Conservation (phyloP, 495 filamentous ascomycete species). For the Chaetomidium leptoderma region DNA sequence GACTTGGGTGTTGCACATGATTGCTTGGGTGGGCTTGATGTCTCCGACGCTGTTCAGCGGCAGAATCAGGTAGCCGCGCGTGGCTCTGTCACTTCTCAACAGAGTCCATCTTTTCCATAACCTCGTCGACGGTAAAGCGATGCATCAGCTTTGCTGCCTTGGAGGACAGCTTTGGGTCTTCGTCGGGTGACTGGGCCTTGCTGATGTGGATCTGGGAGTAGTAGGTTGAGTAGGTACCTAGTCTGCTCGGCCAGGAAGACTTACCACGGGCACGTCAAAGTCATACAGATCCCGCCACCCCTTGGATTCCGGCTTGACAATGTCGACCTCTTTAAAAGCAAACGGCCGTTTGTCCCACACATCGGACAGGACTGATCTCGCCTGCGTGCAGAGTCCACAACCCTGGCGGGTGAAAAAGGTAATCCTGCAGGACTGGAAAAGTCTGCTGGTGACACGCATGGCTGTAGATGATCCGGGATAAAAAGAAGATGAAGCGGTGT, state of each 20-base stretch:
- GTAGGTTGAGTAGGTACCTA: background rate
- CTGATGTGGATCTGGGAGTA: conserved; percentile 60
- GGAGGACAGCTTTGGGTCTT: conserved; percentile 49
- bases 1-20: no score
- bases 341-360: conserved; percentile 67
- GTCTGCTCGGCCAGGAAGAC: conserved; percentile 15
- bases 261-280: conserved; percentile 82
- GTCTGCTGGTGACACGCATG: conserved; percentile 40
- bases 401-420: conserved; percentile 78
- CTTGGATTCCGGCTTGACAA: conserved; percentile 61
- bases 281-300: conserved; percentile 79
- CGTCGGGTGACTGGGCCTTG: conserved; percentile 44
- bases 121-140: conserved; percentile 65
- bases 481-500: no score
- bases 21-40: no score
- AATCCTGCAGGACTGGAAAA: conserved; percentile 60
- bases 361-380: conserved; percentile 64
- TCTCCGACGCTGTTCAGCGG: no score
- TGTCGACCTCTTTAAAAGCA: conserved; percentile 73
- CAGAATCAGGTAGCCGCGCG: no score
- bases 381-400: conserved; percentile 75
- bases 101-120: conserved; percentile 65
- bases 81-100: conserved; percentile 45
- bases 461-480: background rate
- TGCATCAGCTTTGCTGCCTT: conserved; percentile 79